A percentile compares a stretch with the other conserved stretches of the same genome.
phyloP scores from a whole-genome alignment of 495 filamentous ascomycete genomes.

The Xanthoparmelia taractica region DNA sequence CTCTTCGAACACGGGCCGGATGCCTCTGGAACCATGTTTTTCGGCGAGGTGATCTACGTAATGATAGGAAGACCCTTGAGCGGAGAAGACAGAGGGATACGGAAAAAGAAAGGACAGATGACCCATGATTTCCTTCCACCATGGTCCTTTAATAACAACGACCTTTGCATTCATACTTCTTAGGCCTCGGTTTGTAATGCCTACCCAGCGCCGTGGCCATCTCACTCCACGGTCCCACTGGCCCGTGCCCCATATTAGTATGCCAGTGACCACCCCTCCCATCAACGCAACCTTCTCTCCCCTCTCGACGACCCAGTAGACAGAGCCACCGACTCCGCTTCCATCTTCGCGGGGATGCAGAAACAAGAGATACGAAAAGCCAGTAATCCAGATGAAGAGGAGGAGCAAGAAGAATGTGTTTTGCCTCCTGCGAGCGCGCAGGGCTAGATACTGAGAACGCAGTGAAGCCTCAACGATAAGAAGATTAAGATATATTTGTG shows the following conservation, averaged over 20 bases:
- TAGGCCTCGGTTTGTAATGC: constrained; percentile 78
- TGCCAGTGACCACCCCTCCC: constrained; percentile 71
- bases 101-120: constrained; percentile 47
- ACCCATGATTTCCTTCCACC: constrained; percentile 67
- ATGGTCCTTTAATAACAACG: constrained; percentile 74
- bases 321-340: constrained; percentile 76
- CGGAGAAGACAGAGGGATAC: constrained; percentile 38
- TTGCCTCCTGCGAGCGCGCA: constrained; percentile 80
- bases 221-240: constrained; percentile 91
- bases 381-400: constrained; percentile 67
- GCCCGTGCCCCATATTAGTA: constrained; percentile 86
- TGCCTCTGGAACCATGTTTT: constrained; percentile 27
- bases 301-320: constrained; percentile 92
- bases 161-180: constrained; percentile 92
- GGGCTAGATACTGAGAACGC: constrained; percentile 81
- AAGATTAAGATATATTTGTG: constrained; percentile 98
- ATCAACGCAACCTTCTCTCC: constrained; percentile 80
- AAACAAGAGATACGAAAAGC: constrained; percentile 82
- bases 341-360: constrained; percentile 86
- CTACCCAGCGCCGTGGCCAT: constrained; percentile 89
- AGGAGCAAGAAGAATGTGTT: constrained; percentile 90
- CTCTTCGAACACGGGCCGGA: constrained; percentile 40
- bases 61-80: constrained; percentile 55
- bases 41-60: constrained; percentile 52
- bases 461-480: constrained; percentile 93